Evolutionary conservation across 2,329 filamentous ascomycete species (phyloP).

Genomic region (Thelonectria rubi): DNA sequence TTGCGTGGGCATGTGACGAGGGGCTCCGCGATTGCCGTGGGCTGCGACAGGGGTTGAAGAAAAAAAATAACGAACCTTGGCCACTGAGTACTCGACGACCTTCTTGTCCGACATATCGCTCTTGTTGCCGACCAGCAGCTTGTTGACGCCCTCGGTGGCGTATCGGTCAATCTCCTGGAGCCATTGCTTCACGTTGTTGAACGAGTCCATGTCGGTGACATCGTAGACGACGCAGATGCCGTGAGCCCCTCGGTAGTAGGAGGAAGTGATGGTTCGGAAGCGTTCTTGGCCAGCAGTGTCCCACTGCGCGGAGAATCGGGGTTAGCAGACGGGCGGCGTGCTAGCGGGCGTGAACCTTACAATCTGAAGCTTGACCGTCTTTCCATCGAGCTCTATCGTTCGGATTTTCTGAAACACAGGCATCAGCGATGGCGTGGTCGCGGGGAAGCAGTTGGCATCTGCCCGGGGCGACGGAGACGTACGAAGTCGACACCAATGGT

Average conservation of each 20-base stretch:
- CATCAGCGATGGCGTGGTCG: constrained; percentile 24
- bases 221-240: constrained; percentile 99
- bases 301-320: constrained; percentile 70
- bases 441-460: constrained; percentile 4
- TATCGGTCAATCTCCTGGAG: constrained; percentile 99
- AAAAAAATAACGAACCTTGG: constrained; percentile 77
- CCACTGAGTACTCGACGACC: constrained; percentile 98
- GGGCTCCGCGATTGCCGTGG: not conserved
- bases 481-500: constrained; percentile 99
- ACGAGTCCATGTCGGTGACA: constrained; percentile 99
- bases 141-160: constrained; percentile 99
- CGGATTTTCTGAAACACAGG: constrained; percentile 84
- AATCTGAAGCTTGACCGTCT: constrained; percentile 99
- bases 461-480: constrained; percentile 54
- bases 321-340: constrained; percentile 24
- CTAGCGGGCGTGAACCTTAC: constrained; percentile 64
- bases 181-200: constrained; percentile 99
- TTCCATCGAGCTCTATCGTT: constrained; percentile 98
- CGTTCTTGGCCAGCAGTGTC: constrained; percentile 99
- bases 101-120: constrained; percentile 99
- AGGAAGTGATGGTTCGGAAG: constrained; percentile 99
- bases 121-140: constrained; percentile 99
- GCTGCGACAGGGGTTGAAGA: constrained; percentile 7
- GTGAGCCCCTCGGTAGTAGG: constrained; percentile 98
- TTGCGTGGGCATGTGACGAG: constrained; percentile 36